phyloP scores from a whole-genome alignment of 495 filamentous ascomycete species.

The Letharia lupina region DNA sequence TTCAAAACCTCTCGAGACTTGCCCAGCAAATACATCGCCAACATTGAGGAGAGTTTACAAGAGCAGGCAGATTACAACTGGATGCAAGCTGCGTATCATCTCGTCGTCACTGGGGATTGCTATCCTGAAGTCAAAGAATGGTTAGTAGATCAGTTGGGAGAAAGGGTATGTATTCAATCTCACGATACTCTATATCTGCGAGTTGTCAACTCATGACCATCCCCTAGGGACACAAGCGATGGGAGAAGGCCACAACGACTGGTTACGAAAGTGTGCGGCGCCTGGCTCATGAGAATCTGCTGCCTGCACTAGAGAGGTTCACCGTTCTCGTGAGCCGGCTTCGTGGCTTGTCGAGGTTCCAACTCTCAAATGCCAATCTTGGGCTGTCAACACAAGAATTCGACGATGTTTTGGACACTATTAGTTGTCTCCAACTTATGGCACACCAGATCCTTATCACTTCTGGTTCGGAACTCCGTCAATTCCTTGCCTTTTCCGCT shows the following conservation, averaged over 20 bases:
- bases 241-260: slow-evolving; percentile 75
- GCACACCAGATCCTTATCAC: slow-evolving; percentile 62
- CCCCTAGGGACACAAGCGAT: slow-evolving; percentile 77
- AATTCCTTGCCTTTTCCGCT: slow-evolving; percentile 69
- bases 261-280: slow-evolving; percentile 71
- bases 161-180: slow-evolving; percentile 51
- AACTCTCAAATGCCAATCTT: slow-evolving; percentile 56
- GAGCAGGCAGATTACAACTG: slow-evolving; percentile 56
- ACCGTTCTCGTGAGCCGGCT: slow-evolving; percentile 74
- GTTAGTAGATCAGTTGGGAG: slow-evolving; percentile 76
- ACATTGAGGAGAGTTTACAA: slow-evolving; percentile 56
- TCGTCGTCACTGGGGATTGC: slow-evolving; percentile 77
- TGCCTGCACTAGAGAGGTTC: slow-evolving; percentile 79
- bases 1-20: slow-evolving; percentile 79
- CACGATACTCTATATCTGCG: background rate
- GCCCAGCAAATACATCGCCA: slow-evolving; percentile 64
- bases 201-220: slow-evolving; percentile 21
- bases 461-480: slow-evolving; percentile 66
- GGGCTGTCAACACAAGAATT: slow-evolving; percentile 54
- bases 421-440: slow-evolving; percentile 64
- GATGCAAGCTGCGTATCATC: slow-evolving; percentile 71
- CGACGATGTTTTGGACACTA: slow-evolving; percentile 56
- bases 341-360: slow-evolving; percentile 77
- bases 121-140: slow-evolving; percentile 73
- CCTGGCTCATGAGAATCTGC: slow-evolving; percentile 74